Evolutionary conservation across 2,329 filamentous ascomycete species (phyloP), one percentile per base, ranked within the genome.

Genomic region (Arachnopeziza araneosa): DNA sequence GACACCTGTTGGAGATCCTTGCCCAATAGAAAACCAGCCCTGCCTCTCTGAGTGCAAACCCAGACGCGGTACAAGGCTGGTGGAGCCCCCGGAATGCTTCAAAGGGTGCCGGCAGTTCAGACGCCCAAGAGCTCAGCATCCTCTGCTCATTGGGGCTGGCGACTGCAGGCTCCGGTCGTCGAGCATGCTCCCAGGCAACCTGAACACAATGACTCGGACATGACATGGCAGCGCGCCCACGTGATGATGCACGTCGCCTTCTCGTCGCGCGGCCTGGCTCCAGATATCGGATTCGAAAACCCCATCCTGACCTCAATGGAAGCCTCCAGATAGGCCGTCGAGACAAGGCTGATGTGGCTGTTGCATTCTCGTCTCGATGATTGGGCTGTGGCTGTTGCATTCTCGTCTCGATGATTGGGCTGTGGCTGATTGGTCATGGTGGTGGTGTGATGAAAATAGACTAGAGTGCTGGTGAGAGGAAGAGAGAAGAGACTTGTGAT

Each of bases 11-110:
- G 60, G 52, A 22, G 57, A 62, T 62, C 60, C 60, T 56, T 60
- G 60, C 32, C 60, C 57, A 58, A 60, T 60, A 24, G 50, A 55
- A 59, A 49, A 24, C 26, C 36, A 55, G 49, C 57, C 52, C 60
- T 59, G 57, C 57, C 24, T 55, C 2, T 55, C 9, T 55, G 32
- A 55, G 24, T 48, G 32, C 32, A 21, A 48, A 21, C 2, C 54
- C 54, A 24, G 32, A 30, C 44, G 54, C 32, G 22, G 54, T 49
- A 21, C 55, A 51, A 56, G 55, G 51, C 56, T 56, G 51, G 36
- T 48, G 52, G 50, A 50, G 49, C 52, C 57, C 55, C 26, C 52
- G 60, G 50, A 62, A 56, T 30, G 52, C 19, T 54, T n/a, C 22
- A 54, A 10, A 24, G 52, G 23, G 52, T 12, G 22, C 21, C 50